Base-by-base conservation (phyloP, 2,329 filamentous ascomycete species). In the Epichloe gansuensis region DNA sequence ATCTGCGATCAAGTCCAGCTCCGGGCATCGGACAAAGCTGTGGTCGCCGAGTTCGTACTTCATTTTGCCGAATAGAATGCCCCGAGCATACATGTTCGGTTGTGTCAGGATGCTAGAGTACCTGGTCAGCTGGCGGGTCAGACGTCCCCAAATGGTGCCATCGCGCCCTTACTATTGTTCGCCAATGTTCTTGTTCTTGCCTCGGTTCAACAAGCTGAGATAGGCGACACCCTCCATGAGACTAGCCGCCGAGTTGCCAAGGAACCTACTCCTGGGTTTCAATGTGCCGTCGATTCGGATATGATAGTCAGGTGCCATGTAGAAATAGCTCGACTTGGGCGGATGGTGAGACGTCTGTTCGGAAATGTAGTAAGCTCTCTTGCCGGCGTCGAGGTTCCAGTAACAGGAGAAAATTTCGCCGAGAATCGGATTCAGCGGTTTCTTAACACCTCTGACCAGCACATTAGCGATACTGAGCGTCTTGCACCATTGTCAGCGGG, bases 331-430 rank as follows among this genome's bases (percentile, higher is more conserved):
- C 46, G 91, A 97, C 73, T 98, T 98, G 31, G 93, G 93, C 35
- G 93, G 93, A 65, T 98, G 93, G 67, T 98, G 93, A 31, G 91
- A 97, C 1, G 93, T 98, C 70, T 98, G 93, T 70, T 98, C 93
- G 47, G 91, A 83, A 60, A 98, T 89, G 72, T 98, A 98, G 73
- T 95, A 98, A 57, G 88, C 91, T 59, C 81, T 83, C 35, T 88
- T 95, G 17, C 83, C 76, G 68, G 94, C 86, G 13, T 85, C 80
- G 57, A 95, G 85, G 60, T 96, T 87, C 93, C 93, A 98, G 69
- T 93, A 96, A 69, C 91, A 91, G 50, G 89, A 91, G 66, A 91
- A 97, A 46, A 86, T 86, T 71, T 98, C 93, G 65, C 93, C 93
- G 21, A 98, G 81, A 56, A 98, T 91, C 1, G 93, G 93, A 67